These are phyloP conservation scores for Talaromyces wortmannii DNA, from an alignment of 495 filamentous ascomycete genomes.

Conservation along the genomic window DNA sequence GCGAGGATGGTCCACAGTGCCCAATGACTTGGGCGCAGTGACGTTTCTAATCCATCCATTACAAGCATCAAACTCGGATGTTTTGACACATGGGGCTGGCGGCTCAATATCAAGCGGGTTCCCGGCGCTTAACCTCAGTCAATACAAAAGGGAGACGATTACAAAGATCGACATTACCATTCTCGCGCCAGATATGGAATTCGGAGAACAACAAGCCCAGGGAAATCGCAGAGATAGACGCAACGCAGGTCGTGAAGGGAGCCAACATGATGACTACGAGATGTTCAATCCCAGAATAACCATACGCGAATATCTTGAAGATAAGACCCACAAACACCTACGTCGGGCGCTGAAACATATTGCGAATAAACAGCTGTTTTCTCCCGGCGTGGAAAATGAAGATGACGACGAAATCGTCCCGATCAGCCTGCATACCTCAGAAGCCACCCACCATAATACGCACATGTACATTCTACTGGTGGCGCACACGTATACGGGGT, in stretches of 20 bases:
- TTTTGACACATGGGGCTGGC: neutral
- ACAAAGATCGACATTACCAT: conserved; percentile 56
- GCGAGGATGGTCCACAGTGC: conserved; percentile 64
- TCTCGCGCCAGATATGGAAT: conserved; percentile 32
- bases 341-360: neutral
- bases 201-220: neutral
- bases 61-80: neutral
- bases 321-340: conserved; percentile 3
- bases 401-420: conserved; percentile 25
- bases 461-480: conserved; percentile 69
- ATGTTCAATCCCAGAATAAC: neutral
- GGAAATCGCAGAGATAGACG: conserved; percentile 1
- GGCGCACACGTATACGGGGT: conserved; percentile 53
- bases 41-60: conserved; percentile 53
- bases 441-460: conserved; percentile 54
- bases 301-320: conserved; percentile 12
- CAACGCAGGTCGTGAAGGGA: neutral
- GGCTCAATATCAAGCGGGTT: conserved; percentile 16
- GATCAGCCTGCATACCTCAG: conserved; percentile 29
- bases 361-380: neutral
- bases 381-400: neutral
- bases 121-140: conserved; percentile 32
- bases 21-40: conserved; percentile 48
- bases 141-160: conserved; percentile 36
- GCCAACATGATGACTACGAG: neutral